Percentiles rank a stretch among this genome's conserved stretches.
Evolutionary conservation across 495 filamentous ascomycete species (phyloP).

Genomic region (Aspergillus saccharolyticus): DNA sequence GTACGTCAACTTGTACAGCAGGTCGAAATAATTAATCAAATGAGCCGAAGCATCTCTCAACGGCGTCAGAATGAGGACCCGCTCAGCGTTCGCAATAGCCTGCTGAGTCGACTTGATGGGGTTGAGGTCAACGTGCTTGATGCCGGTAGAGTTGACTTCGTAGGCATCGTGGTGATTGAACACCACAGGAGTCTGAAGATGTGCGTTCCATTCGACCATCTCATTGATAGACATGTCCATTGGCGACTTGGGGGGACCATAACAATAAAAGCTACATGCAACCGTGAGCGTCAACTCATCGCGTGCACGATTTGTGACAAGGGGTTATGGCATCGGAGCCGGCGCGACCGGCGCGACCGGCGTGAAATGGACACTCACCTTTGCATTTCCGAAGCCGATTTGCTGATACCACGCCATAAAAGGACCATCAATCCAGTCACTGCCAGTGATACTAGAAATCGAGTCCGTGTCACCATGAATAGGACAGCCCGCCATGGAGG

Average conservation of each 20-base stretch:
- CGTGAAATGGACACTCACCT: constrained; percentile 49
- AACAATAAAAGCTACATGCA: constrained; percentile 83
- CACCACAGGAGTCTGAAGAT: constrained; percentile 84
- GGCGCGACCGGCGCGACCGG: neutral
- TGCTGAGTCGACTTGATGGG: constrained; percentile 73
- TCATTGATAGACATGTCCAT: constrained; percentile 93
- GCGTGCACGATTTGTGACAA: neutral
- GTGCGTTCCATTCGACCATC: constrained; percentile 79
- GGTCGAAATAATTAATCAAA: constrained; percentile 86
- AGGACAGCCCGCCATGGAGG: constrained; percentile 79
- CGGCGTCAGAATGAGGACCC: constrained; percentile 91
- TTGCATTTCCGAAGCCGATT: constrained; percentile 83
- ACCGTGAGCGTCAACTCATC: neutral
- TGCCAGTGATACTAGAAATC: constrained; percentile 71
- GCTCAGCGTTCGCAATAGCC: constrained; percentile 73
- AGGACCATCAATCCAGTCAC: constrained; percentile 69
- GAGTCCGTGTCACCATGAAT: constrained; percentile 69
- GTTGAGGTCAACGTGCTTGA: constrained; percentile 78
- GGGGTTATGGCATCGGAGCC: neutral
- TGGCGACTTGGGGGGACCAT: constrained; percentile 84
- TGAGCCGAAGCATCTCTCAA: constrained; percentile 81
- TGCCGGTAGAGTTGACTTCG: constrained; percentile 74
- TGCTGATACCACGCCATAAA: constrained; percentile 84
- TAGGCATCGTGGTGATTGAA: constrained; percentile 92
- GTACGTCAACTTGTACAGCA: constrained; percentile 84